A percentile compares a stretch with the other conserved stretches of the same genome.
phyloP scores from a whole-genome alignment of 352 stramenopile species.

The Phytophthora aleatoria region DNA sequence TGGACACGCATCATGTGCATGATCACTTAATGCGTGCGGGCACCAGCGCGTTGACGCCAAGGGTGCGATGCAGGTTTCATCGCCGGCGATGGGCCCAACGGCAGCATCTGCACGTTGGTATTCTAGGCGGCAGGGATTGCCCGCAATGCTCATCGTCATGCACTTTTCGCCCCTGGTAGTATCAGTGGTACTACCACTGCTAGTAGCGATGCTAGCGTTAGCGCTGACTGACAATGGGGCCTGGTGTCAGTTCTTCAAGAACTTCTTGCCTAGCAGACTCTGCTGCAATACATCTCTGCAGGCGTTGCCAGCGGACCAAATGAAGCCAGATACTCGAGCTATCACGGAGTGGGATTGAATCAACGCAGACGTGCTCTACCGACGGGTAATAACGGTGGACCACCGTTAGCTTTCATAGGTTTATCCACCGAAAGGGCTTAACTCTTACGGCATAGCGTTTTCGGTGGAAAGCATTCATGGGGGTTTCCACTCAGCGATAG shows the following conservation, averaged over 20 bases:
- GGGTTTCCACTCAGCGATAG: too few species aligned
- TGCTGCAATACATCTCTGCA: too few species aligned
- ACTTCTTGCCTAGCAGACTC: too few species aligned
- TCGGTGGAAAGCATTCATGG: too few species aligned
- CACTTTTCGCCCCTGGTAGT: neutral
- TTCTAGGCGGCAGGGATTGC: conserved; percentile 13
- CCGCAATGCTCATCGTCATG: conserved; percentile 10
- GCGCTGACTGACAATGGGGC: too few species aligned
- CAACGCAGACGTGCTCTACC: neutral
- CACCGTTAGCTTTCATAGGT: neutral
- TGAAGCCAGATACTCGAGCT: conserved; percentile 9
- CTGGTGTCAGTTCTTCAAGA: too few species aligned
- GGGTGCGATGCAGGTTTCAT: neutral
- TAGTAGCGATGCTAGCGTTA: too few species aligned
- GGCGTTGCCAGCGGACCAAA: neutral
- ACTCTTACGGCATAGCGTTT: too few species aligned
- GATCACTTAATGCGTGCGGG: neutral
- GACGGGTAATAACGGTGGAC: neutral
- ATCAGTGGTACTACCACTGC: neutral
- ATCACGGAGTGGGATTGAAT: conserved; percentile 7
- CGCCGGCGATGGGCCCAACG: conserved; percentile 7
- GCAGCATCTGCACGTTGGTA: conserved; percentile 24
- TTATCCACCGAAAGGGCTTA: neutral
- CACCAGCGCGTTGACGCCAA: conserved; percentile 3
- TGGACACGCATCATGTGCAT: neutral